Base-by-base conservation (phyloP, 345 rosid genomes). In the Rhodomyrtus tomentosa region DNA sequence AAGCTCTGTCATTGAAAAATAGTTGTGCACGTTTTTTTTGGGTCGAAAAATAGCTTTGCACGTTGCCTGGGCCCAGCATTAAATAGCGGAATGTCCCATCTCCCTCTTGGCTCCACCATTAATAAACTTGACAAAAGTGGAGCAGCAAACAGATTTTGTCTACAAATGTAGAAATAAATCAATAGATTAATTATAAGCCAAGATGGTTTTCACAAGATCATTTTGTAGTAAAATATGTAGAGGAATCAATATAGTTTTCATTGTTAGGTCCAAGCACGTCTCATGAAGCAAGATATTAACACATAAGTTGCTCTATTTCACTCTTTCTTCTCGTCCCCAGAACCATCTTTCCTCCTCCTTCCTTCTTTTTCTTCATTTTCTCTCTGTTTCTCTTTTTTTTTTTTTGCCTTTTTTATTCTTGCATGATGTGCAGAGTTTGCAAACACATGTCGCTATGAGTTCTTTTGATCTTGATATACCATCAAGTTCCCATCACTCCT, bases 81-180 rank as follows among this genome's bases (percentile, higher is more conserved):
- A 38, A 38, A 38, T 38, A 38, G 40, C 40, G 40, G 40, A 5
- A 38, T 38, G 40, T 38, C 40, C 40, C 40, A 38, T 2, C 13
- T 6, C 2, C n/a, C 0, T 25, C 1, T 1, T 0, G 0, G 4
- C 7, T 56, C 16, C 16, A 45, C 10, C 1, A 7, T 45, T 9
- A 45, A 45, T 45, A 45, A 45, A 45, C 49, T 50, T 50, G 51
- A 50, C 16, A 1, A 50, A 50, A 50, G 51, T 14, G 51, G 5
- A 50, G 51, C 51, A 50, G 12, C 51, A 50, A 50, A 13, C 51
- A 13, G 16, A 13, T 4, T 50, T 50, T 12, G 51, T 5, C 51
- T 13, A 50, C 51, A 50, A 45, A 45, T 4, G 5, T 13, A 5
- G 16, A 14, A 50, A 50, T 50, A 50, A 50, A 50, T 53, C 58